Evolutionary conservation across 2,329 filamentous ascomycete species (phyloP), one percentile per base, ranked within the genome.

Genomic region (Pestalotiopsis sp.): DNA sequence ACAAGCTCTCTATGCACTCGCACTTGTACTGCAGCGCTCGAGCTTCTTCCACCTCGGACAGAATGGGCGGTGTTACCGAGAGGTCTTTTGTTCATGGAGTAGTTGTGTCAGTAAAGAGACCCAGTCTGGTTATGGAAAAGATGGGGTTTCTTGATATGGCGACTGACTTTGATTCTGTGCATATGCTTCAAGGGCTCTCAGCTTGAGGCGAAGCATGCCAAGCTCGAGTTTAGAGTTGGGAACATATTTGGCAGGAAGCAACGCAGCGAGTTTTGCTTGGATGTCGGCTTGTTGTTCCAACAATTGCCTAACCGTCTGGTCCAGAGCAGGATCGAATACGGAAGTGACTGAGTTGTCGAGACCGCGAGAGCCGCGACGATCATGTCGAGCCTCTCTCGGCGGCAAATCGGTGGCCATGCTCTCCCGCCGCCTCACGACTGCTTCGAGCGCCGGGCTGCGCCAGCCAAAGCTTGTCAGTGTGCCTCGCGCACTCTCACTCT

Each of bases 11-110:
- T 67, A 89, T 84, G 75, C 85, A 87, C 77, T 89, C 87, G 77
- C 87, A 88, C 71, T 84, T 84, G 73, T 89, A 87, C 75, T 89
- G 87, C 66, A 89, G 78, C 49, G 82, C 81, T 68, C 87, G 82
- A 31, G 87, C 87, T 76, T 89, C 87, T 76, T 89, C 66, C 27
- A 84, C 81, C 71, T 88, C 85, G 66, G 86, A 89, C 67, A 88
- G 77, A 70, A 82, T 78, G 27, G 84, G 82, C 62, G 85, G 75
- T 70, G 77, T 78, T 58, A 79, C 77, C 39, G 78, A 75, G 61
- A 84, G 71, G 66, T 82, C 83, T 85, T 74, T 52, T 45, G 70
- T 36, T 63, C 14, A 13, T 3, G n/a, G 60, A 17, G 52, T 31
- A 17, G 12, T 66, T 68, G 69, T 74, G 74, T 75, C 72, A 72